phyloP scores from a whole-genome alignment of 805 yeast genomes.

The Torulaspora indica region DNA sequence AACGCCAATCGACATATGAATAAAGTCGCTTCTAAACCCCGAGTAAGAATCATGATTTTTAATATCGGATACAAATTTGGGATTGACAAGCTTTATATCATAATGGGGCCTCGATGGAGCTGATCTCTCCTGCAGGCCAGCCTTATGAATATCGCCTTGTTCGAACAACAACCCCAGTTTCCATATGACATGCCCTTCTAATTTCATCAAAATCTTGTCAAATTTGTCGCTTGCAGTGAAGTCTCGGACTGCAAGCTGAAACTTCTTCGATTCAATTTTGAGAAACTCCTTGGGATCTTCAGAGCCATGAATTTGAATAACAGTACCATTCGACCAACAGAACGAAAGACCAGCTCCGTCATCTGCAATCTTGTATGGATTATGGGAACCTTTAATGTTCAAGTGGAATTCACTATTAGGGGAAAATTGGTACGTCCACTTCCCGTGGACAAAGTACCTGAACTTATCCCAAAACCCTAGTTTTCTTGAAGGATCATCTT shows the following conservation, averaged over 20 bases:
- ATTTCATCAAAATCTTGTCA: slow-evolving; percentile 52
- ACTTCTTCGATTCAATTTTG: slow-evolving; percentile 50
- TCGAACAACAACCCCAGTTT: slow-evolving; percentile 70
- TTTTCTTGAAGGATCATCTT: slow-evolving; percentile 57
- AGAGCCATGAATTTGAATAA: slow-evolving; percentile 47
- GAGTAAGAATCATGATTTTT: slow-evolving; percentile 54
- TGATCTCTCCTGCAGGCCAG: slow-evolving; percentile 43
- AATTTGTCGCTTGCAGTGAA: slow-evolving; percentile 29
- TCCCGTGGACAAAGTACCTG: slow-evolving; percentile 52
- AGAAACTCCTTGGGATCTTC: slow-evolving; percentile 48
- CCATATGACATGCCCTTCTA: slow-evolving; percentile 73
- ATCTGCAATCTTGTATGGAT: slow-evolving; percentile 57
- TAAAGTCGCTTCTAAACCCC: slow-evolving; percentile 58
- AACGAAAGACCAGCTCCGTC: slow-evolving; percentile 60
- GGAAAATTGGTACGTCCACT: slow-evolving; percentile 43
- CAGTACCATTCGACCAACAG: slow-evolving; percentile 56
- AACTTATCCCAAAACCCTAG: slow-evolving; percentile 72
- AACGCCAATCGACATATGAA: slow-evolving; percentile 49
- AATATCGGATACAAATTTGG: slow-evolving; percentile 41
- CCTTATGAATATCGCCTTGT: slow-evolving; percentile 42
- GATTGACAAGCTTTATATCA: slow-evolving; percentile 56
- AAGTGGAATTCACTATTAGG: slow-evolving; percentile 50
- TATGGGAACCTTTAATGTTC: slow-evolving; percentile 55
- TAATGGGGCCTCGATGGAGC: slow-evolving; percentile 56
- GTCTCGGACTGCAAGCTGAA: slow-evolving; percentile 53